phyloP scores from a whole-genome alignment of 257 asterid species.

The Capsicum pubescens region DNA sequence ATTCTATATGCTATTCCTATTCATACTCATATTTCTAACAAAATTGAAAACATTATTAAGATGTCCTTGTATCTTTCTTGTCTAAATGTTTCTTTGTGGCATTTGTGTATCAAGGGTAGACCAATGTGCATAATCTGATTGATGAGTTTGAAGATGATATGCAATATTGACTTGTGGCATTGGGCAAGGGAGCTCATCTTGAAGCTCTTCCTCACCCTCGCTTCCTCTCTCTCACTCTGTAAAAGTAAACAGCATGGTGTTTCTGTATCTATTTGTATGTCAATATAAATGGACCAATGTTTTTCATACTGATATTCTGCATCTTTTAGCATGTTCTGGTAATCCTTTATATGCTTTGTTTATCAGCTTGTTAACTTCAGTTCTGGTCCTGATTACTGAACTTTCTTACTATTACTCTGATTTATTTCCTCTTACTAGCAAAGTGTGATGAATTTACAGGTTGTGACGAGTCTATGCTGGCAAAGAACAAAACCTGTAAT shows the following conservation, averaged over 20 bases:
- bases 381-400: neutral
- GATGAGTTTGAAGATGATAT: conserved; percentile 19
- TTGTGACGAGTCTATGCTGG: conserved; percentile 93
- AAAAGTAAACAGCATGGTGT: neutral
- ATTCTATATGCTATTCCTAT: too few species aligned
- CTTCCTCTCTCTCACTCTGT: neutral
- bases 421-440: conserved; percentile 29
- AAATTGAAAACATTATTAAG: neutral
- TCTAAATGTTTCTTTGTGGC: neutral
- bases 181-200: neutral
- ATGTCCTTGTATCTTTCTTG: conserved; percentile 6
- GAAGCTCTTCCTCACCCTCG: neutral
- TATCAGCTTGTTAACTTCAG: conserved; percentile 4
- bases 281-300: conserved; percentile 12
- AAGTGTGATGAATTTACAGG: conserved; percentile 58
- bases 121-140: conserved; percentile 23
- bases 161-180: neutral
- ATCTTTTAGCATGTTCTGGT: conserved; percentile 13
- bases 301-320: neutral
- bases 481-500: conserved; percentile 80
- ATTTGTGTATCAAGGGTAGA: conserved; percentile 5
- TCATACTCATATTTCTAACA: too few species aligned
- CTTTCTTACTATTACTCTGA: conserved; percentile 3
- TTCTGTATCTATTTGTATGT: conserved; percentile 1
- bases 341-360: neutral